Evolutionary conservation across 2,329 filamentous ascomycete genomes (phyloP), one percentile per base, ranked within the genome.

Genomic region (Alternaria metachromatica): DNA sequence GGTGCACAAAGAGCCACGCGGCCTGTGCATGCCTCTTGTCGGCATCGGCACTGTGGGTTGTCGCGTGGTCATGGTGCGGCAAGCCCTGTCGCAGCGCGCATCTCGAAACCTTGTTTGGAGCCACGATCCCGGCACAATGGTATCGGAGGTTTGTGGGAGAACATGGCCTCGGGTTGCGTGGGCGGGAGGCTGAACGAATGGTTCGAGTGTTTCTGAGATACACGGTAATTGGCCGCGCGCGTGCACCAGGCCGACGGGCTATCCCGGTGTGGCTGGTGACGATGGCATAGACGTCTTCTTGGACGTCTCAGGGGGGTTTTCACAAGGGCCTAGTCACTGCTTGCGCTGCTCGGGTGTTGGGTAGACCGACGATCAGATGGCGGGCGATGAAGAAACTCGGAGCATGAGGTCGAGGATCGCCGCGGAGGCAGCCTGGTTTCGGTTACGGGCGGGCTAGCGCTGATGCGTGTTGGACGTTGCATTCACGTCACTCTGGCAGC

Each of bases 61-160:
- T 49, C 20, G 45, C 15, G 33, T 57, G 53, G 26, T 41, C 25
- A 60, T 64, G 58, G 64, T 64, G 66, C 55, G 58, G 59, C 63
- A 41, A 26, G 56, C 30, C 44, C 48, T 44, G 64, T 64, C 53
- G 62, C 66, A 66, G n/a, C 48, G 30, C 50, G n/a, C 25, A 28
- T 55, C 41, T 62, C 59, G 62, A 65, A 65, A 61, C 64, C 55
- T 37, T 56, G 49, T 57, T 48, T 60, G 15, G 55, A 58, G 21
- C 21, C 60, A 55, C 45, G 41, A 41, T 55, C 50, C 60, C 51
- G 23, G 26, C 8, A 25, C 30, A n/a, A 41, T 20, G 41, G 23
- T 21, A 44, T 23, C 48, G 48, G 55, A 50, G 5, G 41, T 30
- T 13, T 48, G 8, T 21, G 13, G 13, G 43, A 62, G 23, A 21